Conservation (phyloP, 371 early-diverging fungal genomes). For the Mucor piriformis region DNA sequence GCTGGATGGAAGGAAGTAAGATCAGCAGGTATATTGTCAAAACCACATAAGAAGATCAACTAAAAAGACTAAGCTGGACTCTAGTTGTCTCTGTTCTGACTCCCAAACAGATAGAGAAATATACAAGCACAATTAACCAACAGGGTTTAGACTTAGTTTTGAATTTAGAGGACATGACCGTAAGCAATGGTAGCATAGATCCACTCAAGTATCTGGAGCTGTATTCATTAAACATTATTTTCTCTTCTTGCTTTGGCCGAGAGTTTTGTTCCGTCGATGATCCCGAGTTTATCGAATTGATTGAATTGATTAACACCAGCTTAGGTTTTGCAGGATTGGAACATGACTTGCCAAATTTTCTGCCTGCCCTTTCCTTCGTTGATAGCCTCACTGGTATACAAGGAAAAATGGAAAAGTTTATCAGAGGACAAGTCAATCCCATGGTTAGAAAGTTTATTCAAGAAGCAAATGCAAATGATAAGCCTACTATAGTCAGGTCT, state of each 20-base stretch:
- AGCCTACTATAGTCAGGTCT: not conserved
- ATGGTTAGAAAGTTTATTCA: not conserved
- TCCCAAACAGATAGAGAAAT: slow-evolving; percentile 11
- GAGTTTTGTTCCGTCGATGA: slow-evolving; percentile 8
- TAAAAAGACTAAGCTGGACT: not conserved
- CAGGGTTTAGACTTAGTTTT: slow-evolving; percentile 1
- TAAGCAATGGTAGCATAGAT: not conserved
- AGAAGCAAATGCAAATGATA: slow-evolving; percentile 1
- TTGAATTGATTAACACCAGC: not conserved
- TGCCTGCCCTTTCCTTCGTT: slow-evolving; percentile 9
- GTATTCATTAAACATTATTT: slow-evolving; percentile 16
- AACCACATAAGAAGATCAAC: not conserved
- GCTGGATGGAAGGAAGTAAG: not conserved
- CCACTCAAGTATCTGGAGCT: slow-evolving; percentile 7
- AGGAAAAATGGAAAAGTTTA: not conserved
- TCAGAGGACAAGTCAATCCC: slow-evolving; percentile 5
- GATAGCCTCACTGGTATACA: slow-evolving; percentile 1
- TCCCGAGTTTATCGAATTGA: slow-evolving; percentile 7
- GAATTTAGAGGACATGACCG: not conserved
- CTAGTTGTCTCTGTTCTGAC: slow-evolving; percentile 1
- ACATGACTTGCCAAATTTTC: slow-evolving; percentile 14
- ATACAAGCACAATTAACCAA: not conserved
- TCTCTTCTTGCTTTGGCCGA: not conserved
- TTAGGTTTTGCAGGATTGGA: not conserved
- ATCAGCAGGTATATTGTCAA: not conserved